Percentiles rank a stretch among this genome's conserved stretches.
These are phyloP conservation scores for Monosporozyma unispora DNA, from an alignment of 805 yeast genomes.

Conservation along the genomic window DNA sequence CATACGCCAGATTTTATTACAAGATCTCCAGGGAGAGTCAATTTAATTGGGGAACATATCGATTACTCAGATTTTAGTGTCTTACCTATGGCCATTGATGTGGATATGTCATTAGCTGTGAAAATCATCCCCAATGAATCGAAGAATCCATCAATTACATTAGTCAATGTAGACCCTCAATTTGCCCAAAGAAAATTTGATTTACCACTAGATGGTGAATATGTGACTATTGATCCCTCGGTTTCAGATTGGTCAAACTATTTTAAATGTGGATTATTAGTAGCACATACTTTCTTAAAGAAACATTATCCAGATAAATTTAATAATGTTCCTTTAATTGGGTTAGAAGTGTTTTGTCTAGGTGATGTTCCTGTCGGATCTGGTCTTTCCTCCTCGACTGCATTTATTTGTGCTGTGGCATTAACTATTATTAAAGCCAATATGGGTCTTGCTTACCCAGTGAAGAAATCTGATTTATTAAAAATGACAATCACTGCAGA, in stretches of 20 bases:
- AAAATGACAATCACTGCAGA: conserved; percentile 56
- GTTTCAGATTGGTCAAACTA: conserved; percentile 55
- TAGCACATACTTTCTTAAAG: conserved; percentile 43
- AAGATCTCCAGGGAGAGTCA: conserved; percentile 70
- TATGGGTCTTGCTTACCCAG: conserved; percentile 28
- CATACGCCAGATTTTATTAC: conserved; percentile 35
- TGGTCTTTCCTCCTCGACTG: conserved; percentile 64
- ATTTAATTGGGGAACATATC: conserved; percentile 66
- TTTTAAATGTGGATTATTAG: conserved; percentile 55
- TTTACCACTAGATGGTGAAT: conserved; percentile 34
- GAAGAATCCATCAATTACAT: conserved; percentile 21
- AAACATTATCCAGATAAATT: conserved; percentile 25
- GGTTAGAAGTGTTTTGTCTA: conserved; percentile 45
- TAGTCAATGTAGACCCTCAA: conserved; percentile 30
- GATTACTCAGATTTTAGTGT: conserved; percentile 61
- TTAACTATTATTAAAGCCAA: conserved; percentile 48
- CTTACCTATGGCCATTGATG: conserved; percentile 64
- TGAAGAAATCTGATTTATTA: conserved; percentile 46
- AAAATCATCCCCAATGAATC: conserved; percentile 11
- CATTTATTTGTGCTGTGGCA: conserved; percentile 58
- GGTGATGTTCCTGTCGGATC: conserved; percentile 69
- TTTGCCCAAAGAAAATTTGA: conserved; percentile 33
- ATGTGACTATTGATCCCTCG: conserved; percentile 40
- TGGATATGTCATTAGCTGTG: conserved; percentile 54
- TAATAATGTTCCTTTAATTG: conserved; percentile 30